phyloP scores from a whole-genome alignment of 2,329 filamentous ascomycete genomes.

The Colletotrichum godetiae region DNA sequence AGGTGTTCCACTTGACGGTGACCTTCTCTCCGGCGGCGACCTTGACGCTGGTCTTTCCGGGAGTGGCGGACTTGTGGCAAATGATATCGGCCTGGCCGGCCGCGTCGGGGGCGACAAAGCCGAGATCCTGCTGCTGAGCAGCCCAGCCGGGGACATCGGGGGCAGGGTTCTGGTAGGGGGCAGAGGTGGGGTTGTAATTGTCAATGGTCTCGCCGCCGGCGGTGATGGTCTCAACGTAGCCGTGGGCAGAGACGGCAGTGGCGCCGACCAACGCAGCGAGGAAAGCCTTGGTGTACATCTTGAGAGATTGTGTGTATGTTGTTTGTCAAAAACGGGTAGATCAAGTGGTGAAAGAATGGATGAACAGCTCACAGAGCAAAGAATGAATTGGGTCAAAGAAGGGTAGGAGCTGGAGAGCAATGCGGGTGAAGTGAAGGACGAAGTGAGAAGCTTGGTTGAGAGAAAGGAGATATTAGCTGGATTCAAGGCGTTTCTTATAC shows the following conservation, averaged over 20 bases:
- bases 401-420: constrained; percentile 22
- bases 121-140: constrained; percentile 48
- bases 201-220: constrained; percentile 46
- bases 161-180: constrained; percentile 36
- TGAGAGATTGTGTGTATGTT: neutral
- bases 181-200: constrained; percentile 40
- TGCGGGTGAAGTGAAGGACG: constrained; percentile 26
- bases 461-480: neutral
- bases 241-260: constrained; percentile 44
- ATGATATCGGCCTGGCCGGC: constrained; percentile 55
- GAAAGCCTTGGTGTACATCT: constrained; percentile 36
- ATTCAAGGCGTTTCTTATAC: constrained; percentile 25
- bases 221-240: constrained; percentile 45
- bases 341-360: constrained; percentile 15
- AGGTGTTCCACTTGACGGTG: constrained; percentile 71
- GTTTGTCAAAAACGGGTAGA: neutral
- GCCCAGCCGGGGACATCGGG: constrained; percentile 43
- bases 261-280: constrained; percentile 39
- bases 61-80: constrained; percentile 58
- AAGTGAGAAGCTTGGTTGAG: constrained; percentile 13
- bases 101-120: constrained; percentile 57
- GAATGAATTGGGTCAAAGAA: constrained; percentile 24
- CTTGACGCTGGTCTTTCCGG: constrained; percentile 50
- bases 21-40: constrained; percentile 70
- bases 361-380: constrained; percentile 34